Base-by-base conservation (phyloP, 306 rosid species). In the Acacia melanoxylon region DNA sequence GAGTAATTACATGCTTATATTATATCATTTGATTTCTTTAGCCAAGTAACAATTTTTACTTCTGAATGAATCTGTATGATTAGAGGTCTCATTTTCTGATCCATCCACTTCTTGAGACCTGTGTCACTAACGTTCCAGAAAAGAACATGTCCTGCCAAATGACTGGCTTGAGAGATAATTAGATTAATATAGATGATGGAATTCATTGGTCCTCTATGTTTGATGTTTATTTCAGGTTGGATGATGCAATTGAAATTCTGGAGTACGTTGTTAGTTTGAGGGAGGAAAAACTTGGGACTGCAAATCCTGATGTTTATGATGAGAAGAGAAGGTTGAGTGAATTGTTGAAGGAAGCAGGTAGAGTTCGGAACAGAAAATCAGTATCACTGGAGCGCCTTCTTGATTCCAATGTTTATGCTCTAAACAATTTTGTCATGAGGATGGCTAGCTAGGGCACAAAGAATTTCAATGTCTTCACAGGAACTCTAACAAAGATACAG, bases 261-360 rank as follows among this genome's bases (percentile, higher is more conserved):
- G 99, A 96, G 81, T 85, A 86, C 19, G 94, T 96, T 48, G 98
- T 96, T 56, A 89, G 88, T 80, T 75, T 79, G 87, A 91, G 99
- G 82, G 99, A 96, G 84, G 97, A 96, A 86, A 96, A 96, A 58
- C 97, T 96, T 4, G 99, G 99, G 63, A 96, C 99, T 6, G 98
- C 99, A 52, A 93, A 94, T 85, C 99, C 99, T 24, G 99, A 93
- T 19, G 99, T 92, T 27, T 90, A 86, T 68, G 99, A 96, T 63
- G 99, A 96, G 89, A 96, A 90, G 86, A 91, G 85, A 85, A 92
- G 99, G 87, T 80, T 96, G 88, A 85, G 84, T 1, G 98, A 93
- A 77, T 82, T 96, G 83, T 84, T 96, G 85, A 96, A 94, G 90
- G 99, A 96, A 86, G 92, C 99, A 4, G 99, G 99, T 51, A 89